A percentile compares a stretch with the other conserved stretches of the same genome.
phyloP scores from a whole-genome alignment of 768 basidiomycete species.

The Calvatia gigantea region DNA sequence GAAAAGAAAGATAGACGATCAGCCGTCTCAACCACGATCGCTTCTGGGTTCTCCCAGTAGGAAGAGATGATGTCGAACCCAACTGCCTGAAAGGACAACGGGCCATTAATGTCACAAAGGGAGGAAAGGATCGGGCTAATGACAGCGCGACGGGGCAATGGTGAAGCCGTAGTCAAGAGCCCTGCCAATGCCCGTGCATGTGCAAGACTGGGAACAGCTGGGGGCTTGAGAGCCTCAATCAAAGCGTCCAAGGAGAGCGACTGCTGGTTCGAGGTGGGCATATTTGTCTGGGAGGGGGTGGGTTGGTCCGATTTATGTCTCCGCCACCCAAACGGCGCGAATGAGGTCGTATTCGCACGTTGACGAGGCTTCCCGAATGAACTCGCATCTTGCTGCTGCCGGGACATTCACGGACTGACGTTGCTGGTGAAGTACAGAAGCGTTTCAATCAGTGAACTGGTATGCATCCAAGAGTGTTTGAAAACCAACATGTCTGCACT shows the following conservation, averaged over 20 bases:
- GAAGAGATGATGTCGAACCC: slow-evolving; percentile 72
- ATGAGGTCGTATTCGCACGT: slow-evolving; percentile 11
- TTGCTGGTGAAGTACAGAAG: too few relatives aligned
- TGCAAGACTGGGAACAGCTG: slow-evolving; percentile 60
- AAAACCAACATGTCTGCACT: too few relatives aligned
- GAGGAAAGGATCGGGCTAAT: slow-evolving; percentile 59
- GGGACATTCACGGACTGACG: slow-evolving; percentile 12
- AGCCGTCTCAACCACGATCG: slow-evolving; percentile 41
- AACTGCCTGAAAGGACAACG: slow-evolving; percentile 55
- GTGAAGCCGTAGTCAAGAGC: slow-evolving; percentile 46
- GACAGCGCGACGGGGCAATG: slow-evolving; percentile 49
- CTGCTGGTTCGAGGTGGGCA: neutral
- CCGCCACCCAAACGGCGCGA: slow-evolving; percentile 11
- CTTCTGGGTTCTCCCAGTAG: slow-evolving; percentile 62
- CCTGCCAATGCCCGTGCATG: slow-evolving; percentile 61
- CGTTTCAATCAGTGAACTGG: too few relatives aligned
- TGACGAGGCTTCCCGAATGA: slow-evolving; percentile 8
- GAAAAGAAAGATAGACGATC: slow-evolving; percentile 65
- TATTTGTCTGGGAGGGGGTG: neutral
- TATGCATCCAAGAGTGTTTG: too few relatives aligned
- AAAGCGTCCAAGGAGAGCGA: slow-evolving; percentile 31
- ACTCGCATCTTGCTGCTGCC: slow-evolving; percentile 11
- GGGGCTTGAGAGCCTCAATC: slow-evolving; percentile 45
- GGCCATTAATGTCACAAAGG: slow-evolving; percentile 53
- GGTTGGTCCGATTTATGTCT: slow-evolving; percentile 1